A percentile compares a stretch with the other conserved stretches of the same genome.
phyloP scores from a whole-genome alignment of 495 filamentous ascomycete species.

The Niebla homalea region DNA sequence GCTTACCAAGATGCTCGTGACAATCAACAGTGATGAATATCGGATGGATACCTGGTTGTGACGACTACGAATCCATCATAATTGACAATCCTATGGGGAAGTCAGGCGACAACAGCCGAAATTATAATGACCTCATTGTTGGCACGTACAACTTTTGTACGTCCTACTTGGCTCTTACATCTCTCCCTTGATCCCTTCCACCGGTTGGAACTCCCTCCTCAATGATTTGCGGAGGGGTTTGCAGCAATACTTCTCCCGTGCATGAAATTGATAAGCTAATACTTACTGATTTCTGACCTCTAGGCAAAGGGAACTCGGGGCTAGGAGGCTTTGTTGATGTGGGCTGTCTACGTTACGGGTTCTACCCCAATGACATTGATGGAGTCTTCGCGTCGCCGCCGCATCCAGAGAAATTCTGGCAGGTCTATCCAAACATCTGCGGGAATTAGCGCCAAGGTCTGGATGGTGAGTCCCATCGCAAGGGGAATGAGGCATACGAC shows the following conservation, averaged over 20 bases:
- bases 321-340: constrained; percentile 10
- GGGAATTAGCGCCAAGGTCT: too few relatives aligned
- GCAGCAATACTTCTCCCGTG: too few relatives aligned
- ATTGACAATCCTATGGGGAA: not conserved
- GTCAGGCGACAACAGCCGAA: not conserved
- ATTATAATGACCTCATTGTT: not conserved
- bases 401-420: not conserved
- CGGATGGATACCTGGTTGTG: constrained; percentile 1
- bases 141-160: not conserved
- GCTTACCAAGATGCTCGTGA: too few relatives aligned
- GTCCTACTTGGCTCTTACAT: not conserved
- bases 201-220: too few relatives aligned
- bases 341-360: constrained; percentile 11
- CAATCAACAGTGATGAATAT: not conserved
- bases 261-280: not conserved
- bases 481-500: too few relatives aligned
- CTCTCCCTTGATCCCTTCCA: too few relatives aligned
- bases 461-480: too few relatives aligned
- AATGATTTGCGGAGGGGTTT: too few relatives aligned
- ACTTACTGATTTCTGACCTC: not conserved
- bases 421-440: not conserved
- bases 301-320: constrained; percentile 6
- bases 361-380: constrained; percentile 9
- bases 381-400: constrained; percentile 3
- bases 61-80: not conserved